Evolutionary conservation across 1,284 basidiomycete species (phyloP).

Genomic region (Rhizoctonia solani): DNA sequence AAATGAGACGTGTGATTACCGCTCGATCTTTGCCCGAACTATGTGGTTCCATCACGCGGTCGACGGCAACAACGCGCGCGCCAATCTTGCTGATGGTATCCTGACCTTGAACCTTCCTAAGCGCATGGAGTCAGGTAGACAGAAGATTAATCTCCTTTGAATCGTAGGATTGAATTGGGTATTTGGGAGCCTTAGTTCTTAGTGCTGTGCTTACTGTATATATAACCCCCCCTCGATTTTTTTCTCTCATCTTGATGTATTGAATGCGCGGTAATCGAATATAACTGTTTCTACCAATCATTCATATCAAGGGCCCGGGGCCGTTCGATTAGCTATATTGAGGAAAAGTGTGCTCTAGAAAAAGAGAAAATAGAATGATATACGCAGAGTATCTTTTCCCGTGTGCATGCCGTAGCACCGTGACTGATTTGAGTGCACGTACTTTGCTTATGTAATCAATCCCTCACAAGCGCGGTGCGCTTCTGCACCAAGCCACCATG

Average conservation of each 20-base stretch:
- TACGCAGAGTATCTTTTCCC: no score
- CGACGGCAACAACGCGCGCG: constrained; percentile 23
- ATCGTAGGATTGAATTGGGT: background rate
- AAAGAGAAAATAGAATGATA: no score
- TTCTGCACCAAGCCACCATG: constrained; percentile 49
- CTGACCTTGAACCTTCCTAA: constrained; percentile 33
- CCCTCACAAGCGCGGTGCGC: no score
- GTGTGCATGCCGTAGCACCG: no score
- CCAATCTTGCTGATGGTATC: constrained; percentile 31
- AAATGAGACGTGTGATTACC: constrained; percentile 3
- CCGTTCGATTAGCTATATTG: no score
- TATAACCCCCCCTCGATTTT: background rate
- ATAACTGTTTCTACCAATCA: no score
- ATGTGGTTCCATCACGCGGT: constrained; percentile 33
- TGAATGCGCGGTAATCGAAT: no score
- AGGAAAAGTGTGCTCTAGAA: no score
- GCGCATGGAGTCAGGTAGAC: constrained; percentile 20
- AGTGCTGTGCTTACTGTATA: background rate
- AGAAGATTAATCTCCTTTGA: constrained; percentile 22
- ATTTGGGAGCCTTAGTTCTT: background rate
- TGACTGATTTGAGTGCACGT: background rate
- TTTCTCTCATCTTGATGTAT: no score
- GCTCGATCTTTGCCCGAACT: constrained; percentile 29
- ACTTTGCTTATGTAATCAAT: background rate
- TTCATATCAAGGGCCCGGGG: no score